These are phyloP conservation scores for Penicillium psychrosexuale DNA, from an alignment of 2,329 filamentous ascomycete genomes.

Conservation along the genomic window DNA sequence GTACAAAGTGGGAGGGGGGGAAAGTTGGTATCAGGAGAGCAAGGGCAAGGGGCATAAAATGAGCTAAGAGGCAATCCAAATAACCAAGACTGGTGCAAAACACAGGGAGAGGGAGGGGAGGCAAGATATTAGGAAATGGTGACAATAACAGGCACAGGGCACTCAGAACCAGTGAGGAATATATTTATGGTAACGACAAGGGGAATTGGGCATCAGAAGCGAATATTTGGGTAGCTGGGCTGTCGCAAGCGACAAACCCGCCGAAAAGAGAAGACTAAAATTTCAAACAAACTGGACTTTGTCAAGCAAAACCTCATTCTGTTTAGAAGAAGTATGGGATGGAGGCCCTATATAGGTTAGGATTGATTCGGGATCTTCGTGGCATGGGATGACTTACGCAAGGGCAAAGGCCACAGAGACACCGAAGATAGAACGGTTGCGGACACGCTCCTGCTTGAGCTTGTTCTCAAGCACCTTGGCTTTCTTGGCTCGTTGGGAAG, in stretches of 20 bases:
- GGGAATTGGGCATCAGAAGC: conserved; percentile 17
- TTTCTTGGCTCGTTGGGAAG: conserved; percentile 64
- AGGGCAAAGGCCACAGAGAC: conserved; percentile 82
- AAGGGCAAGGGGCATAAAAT: not conserved
- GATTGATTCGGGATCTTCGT: not conserved
- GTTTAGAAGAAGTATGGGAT: conserved; percentile 49
- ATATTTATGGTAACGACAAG: conserved; percentile 30
- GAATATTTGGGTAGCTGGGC: conserved; percentile 2
- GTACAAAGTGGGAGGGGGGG: conserved; percentile 5
- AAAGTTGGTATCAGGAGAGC: conserved; percentile 13
- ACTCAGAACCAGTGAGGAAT: conserved; percentile 18
- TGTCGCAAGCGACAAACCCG: conserved; percentile 7
- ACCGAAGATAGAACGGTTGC: conserved; percentile 79
- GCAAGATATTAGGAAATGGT: conserved; percentile 18
- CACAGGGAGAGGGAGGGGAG: not conserved
- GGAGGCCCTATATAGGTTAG: conserved; percentile 39
- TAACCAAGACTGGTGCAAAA: conserved; percentile 5
- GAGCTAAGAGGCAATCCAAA: not conserved
- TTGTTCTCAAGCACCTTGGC: conserved; percentile 68
- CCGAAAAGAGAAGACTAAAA: not conserved
- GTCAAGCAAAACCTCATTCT: conserved; percentile 1
- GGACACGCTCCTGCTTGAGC: conserved; percentile 79
- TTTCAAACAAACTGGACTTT: not conserved
- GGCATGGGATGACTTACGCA: conserved; percentile 64
- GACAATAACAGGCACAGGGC: conserved; percentile 16